Percentiles rank a stretch among this genome's conserved stretches.
Conservation (phyloP, 208 protist species). For the Vickermania spadyakhi region DNA sequence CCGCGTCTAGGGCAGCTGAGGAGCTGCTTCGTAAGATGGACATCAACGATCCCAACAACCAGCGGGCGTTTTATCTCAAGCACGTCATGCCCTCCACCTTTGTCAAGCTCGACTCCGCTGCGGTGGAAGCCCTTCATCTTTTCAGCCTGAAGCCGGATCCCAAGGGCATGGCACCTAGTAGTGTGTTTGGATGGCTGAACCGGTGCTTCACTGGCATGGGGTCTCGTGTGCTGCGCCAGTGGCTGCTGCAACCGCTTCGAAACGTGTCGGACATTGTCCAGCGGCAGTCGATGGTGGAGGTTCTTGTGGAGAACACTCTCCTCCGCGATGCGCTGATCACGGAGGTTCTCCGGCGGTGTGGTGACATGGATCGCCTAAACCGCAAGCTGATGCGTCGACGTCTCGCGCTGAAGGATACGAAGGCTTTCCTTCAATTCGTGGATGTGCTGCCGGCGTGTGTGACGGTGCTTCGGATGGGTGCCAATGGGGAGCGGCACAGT, state of each 20-base stretch:
- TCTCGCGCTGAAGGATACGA: conserved; percentile 79
- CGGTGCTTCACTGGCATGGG: conserved; percentile 96
- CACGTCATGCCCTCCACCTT: conserved; percentile 78
- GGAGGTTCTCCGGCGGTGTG: conserved; percentile 84
- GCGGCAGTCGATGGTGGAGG: conserved; percentile 90
- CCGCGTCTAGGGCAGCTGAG: conserved; percentile 54
- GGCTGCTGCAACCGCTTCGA: conserved; percentile 96
- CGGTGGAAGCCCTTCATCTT: conserved; percentile 89
- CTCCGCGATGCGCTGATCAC: conserved; percentile 73
- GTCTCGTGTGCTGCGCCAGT: conserved; percentile 92
- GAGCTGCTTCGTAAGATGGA: conserved; percentile 52
- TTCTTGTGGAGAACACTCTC: conserved; percentile 83
- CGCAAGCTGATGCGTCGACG: conserved; percentile 85
- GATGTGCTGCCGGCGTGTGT: conserved; percentile 52
- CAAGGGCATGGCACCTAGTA: conserved; percentile 55
- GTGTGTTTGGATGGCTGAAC: conserved; percentile 92
- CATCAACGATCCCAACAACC: conserved; percentile 55
- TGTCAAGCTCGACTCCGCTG: conserved; percentile 92
- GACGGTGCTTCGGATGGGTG: conserved; percentile 26
- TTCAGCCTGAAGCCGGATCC: conserved; percentile 79
- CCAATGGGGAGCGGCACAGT: conserved; percentile 34
- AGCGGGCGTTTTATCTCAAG: conserved; percentile 67
- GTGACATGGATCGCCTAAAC: conserved; percentile 91
- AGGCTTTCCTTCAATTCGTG: conserved; percentile 82
- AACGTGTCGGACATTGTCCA: conserved; percentile 87